Evolutionary conservation across 2,329 filamentous ascomycete genomes (phyloP).

Genomic region (Microcyclosporella mali): DNA sequence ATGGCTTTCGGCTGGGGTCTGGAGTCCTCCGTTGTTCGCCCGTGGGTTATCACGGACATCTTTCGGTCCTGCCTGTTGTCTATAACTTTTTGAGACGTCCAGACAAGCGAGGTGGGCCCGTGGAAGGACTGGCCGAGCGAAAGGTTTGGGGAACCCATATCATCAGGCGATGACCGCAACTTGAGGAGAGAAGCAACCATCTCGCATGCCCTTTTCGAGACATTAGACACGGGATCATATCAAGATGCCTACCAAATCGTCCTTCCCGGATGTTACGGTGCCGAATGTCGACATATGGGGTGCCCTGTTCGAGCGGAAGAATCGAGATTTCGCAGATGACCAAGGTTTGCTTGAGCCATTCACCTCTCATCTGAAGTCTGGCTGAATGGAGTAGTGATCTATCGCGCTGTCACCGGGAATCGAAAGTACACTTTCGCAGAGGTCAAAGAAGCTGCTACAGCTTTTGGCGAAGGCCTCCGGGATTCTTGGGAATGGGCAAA

Average conservation of each 20-base stretch:
- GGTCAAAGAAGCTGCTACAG: constrained; percentile 57
- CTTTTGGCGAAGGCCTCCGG: constrained; percentile 76
- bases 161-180: too few relatives aligned
- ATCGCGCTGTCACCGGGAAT: constrained; percentile 62
- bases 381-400: constrained; percentile 55
- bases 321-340: constrained; percentile 61
- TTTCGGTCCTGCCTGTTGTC: too few relatives aligned
- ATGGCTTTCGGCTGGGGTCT: too few relatives aligned
- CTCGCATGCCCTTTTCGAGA: too few relatives aligned
- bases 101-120: too few relatives aligned
- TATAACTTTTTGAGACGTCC: too few relatives aligned
- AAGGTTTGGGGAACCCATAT: too few relatives aligned
- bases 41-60: too few relatives aligned
- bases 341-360: constrained; percentile 53
- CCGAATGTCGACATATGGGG: constrained; percentile 73
- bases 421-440: constrained; percentile 65
- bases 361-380: not conserved
- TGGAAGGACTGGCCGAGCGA: too few relatives aligned
- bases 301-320: constrained; percentile 66
- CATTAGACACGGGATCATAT: too few relatives aligned
- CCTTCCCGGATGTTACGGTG: constrained; percentile 59
- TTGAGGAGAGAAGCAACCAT: too few relatives aligned
- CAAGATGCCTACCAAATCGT: constrained; percentile 65
- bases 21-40: too few relatives aligned
- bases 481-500: constrained; percentile 71